phyloP scores from a whole-genome alignment of 257 asterid genomes.

The Fraxinus americana region DNA sequence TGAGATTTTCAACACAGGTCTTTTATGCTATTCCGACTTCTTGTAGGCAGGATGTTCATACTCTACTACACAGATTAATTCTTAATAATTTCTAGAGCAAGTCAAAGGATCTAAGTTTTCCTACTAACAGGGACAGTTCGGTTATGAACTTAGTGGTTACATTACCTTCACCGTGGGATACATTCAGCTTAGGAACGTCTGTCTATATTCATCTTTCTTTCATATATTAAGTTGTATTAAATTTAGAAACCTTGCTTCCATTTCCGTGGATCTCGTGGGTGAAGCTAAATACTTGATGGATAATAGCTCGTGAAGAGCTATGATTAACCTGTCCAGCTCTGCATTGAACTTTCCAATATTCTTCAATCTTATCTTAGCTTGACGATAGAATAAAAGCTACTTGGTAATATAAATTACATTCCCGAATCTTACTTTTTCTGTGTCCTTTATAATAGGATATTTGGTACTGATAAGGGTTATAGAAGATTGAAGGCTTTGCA shows the following conservation, averaged over 20 bases:
- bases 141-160: not conserved
- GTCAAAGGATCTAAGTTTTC: not conserved
- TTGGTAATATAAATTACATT: not conserved
- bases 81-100: not conserved
- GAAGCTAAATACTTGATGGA: not conserved
- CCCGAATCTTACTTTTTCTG: not conserved
- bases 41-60: not conserved
- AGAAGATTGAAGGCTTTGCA: conserved; percentile 80
- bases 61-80: not conserved
- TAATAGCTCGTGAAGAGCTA: not conserved
- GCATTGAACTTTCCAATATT: not conserved
- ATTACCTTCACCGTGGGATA: not conserved
- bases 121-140: not conserved
- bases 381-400: not conserved
- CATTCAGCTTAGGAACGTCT: not conserved
- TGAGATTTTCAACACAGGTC: conserved; percentile 38
- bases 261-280: not conserved
- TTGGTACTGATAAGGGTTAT: conserved; percentile 87
- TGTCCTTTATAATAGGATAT: conserved; percentile 54
- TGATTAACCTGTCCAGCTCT: not conserved
- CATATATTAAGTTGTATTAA: not conserved
- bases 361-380: not conserved
- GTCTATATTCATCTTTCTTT: not conserved
- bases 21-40: not conserved
- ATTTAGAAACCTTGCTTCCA: not conserved